Conservation (phyloP, 2,329 filamentous ascomycete species). For the Graphiopsis chlorocephala region DNA sequence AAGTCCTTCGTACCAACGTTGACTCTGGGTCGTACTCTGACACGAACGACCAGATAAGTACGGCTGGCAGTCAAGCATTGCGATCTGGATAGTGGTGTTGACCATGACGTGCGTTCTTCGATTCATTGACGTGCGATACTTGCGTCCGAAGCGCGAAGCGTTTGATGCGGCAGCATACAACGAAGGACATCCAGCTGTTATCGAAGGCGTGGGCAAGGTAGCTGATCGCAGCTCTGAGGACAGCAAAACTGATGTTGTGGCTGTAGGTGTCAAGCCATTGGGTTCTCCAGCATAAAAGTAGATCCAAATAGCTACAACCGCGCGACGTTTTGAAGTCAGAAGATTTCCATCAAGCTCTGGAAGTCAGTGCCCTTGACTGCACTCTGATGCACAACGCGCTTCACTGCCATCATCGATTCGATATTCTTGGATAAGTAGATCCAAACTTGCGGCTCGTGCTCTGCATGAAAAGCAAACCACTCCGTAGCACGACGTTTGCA, state of each 20-base stretch:
- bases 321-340: neutral
- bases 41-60: slow-evolving; percentile 36
- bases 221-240: neutral
- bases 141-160: slow-evolving; percentile 29
- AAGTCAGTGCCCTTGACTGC: neutral
- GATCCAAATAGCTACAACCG: neutral
- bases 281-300: neutral
- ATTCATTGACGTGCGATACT: slow-evolving; percentile 44
- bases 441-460: too few species aligned
- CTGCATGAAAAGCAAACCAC: too few species aligned
- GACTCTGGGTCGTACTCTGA: neutral
- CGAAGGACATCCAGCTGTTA: slow-evolving; percentile 1
- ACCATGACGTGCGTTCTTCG: slow-evolving; percentile 45
- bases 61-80: slow-evolving; percentile 50
- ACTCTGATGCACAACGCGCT: neutral
- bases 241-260: neutral
- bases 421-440: too few species aligned
- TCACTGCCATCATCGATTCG: too few species aligned
- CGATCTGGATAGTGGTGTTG: slow-evolving; percentile 46
- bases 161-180: slow-evolving; percentile 21
- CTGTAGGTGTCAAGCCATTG: neutral
- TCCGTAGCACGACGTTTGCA: too few species aligned
- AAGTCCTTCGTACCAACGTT: slow-evolving; percentile 9
- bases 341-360: neutral
- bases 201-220: neutral